Evolutionary conservation across 495 filamentous ascomycete genomes (phyloP), one percentile per base, ranked within the genome.

Genomic region (Aspergillus bridgeri): DNA sequence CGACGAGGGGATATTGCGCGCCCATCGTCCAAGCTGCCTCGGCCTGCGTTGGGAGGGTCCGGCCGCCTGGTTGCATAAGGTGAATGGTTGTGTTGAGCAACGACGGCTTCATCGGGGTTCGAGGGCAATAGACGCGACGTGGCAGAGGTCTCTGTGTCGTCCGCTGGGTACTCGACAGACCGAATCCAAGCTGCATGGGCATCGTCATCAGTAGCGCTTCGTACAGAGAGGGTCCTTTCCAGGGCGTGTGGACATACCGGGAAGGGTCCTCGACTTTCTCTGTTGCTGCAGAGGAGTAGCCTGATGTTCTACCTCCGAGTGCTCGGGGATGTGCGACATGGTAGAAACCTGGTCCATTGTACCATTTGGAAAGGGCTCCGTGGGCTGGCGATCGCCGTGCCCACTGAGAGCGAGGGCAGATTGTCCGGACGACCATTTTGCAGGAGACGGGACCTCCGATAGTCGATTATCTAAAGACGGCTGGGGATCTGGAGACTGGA

Each of bases 11-110:
- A 51, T 46, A 50, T 9, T 43, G 46, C 18, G 59, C 53, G 44
- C 58, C 58, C 59, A 55, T 43, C 51, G 57, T 68, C 48, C 56
- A 62, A 0, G 53, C 54, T 46, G 54, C 61, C 57, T 48, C 57
- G 50, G 20, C 19, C 48, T 5, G 62, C 58, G 20, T 52, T 49
- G 3, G 54, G 19, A 43, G 53, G 57, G 21, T 67, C 54, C 3
- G 58, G 53, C n/a, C 66, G 65, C 7, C 73, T 62, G 65, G 67
- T 62, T 66, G 70, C 48, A 61, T 78, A 67, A 7, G 85, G 82
- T 5, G 74, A 74, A 64, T 80, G 72, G 57, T 88, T 83, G 69
- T 86, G 85, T 20, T 87, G 85, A 18, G 87, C 78, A 17, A 81
- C 72, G 21, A 81, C 64, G 17, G 83, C 76, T 42, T 73, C 79